Conservation (phyloP, 2,329 filamentous ascomycete species). For the Gyromitra esculenta region DNA sequence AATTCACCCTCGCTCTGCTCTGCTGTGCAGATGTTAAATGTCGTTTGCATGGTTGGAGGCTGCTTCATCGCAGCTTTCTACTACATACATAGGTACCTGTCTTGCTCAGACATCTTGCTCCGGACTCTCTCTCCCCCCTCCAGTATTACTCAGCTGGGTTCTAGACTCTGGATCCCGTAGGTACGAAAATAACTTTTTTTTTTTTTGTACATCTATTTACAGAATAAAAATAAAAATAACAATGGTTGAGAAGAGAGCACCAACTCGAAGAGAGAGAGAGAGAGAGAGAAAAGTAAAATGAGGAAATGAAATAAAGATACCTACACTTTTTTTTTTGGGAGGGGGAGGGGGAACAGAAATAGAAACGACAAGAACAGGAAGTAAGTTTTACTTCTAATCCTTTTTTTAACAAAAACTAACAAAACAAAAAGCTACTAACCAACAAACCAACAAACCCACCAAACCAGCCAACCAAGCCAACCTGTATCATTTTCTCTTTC, state of each 20-base stretch:
- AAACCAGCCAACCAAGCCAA: neutral
- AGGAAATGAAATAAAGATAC: neutral
- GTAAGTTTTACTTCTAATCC: slow-evolving; percentile 4
- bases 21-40: too few relatives aligned
- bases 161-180: neutral
- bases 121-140: neutral
- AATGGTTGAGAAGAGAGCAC: slow-evolving; percentile 46
- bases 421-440: neutral
- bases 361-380: neutral
- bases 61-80: too few relatives aligned
- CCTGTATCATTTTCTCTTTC: slow-evolving; percentile 16
- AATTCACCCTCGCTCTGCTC: neutral
- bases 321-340: neutral
- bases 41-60: too few relatives aligned
- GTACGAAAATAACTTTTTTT: slow-evolving; percentile 16
- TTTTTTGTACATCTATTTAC: slow-evolving; percentile 45
- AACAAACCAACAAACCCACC: slow-evolving; percentile 9
- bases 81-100: neutral
- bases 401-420: slow-evolving; percentile 5
- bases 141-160: slow-evolving; percentile 6
- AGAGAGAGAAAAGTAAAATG: neutral
- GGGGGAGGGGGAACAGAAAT: neutral
- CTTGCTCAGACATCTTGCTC: neutral
- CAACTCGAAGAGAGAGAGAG: slow-evolving; percentile 1
- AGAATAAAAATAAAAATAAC: slow-evolving; percentile 4